These are phyloP conservation scores for Chlorella sp. DNA, from an alignment of 139 green algal genomes.

Conservation along the genomic window DNA sequence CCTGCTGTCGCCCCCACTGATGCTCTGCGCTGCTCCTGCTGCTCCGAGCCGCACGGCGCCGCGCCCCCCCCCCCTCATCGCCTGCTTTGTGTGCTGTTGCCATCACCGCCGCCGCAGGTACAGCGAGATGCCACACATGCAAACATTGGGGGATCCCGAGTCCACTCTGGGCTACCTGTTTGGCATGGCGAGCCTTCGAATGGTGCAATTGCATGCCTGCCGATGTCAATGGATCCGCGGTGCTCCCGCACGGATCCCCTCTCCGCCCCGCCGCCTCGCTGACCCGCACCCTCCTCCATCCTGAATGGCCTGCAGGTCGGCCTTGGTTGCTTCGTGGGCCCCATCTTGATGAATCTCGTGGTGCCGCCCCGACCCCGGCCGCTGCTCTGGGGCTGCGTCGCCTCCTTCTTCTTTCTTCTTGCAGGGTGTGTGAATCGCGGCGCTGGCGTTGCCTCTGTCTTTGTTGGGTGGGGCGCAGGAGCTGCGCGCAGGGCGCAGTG, in stretches of 20 bases:
- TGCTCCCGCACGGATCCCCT: neutral
- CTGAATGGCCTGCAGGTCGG: constrained; percentile 38
- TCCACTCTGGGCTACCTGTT: constrained; percentile 55
- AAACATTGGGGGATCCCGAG: constrained; percentile 23
- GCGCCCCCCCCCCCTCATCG: too few relatives aligned
- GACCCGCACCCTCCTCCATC: neutral
- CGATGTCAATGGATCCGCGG: too few relatives aligned
- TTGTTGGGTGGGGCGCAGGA: too few relatives aligned
- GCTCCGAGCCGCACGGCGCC: too few relatives aligned
- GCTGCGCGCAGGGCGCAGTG: too few relatives aligned
- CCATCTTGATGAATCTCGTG: constrained; percentile 42
- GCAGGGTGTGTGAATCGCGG: neutral
- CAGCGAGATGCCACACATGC: constrained; percentile 40
- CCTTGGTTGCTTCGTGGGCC: constrained; percentile 50
- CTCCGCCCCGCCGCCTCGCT: neutral
- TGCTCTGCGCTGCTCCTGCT: too few relatives aligned
- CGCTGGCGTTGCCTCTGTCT: too few relatives aligned
- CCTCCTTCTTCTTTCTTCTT: constrained; percentile 27
- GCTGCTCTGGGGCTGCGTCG: constrained; percentile 26
- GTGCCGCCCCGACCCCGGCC: neutral
- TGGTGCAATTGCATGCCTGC: neutral
- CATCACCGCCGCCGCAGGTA: constrained; percentile 17
- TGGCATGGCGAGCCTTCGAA: too few relatives aligned
- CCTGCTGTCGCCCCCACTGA: too few relatives aligned
- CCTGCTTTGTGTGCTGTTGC: too few relatives aligned